These are phyloP conservation scores for Tylopilus subfusipes DNA, from an alignment of 768 basidiomycete genomes.

Conservation along the genomic window DNA sequence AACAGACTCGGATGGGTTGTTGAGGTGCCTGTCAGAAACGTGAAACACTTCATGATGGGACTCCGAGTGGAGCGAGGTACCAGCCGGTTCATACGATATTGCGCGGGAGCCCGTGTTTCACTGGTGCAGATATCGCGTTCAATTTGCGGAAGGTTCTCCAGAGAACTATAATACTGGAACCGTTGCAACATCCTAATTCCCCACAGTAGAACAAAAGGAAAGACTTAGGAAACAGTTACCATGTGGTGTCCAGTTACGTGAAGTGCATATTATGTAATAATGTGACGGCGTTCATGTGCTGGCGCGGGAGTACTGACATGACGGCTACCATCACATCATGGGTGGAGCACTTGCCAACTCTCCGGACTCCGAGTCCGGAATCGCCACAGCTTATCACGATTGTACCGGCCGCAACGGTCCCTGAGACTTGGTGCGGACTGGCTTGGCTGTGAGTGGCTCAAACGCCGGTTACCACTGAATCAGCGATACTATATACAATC, in stretches of 20 bases:
- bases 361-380: too few relatives aligned
- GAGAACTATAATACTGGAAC: neutral
- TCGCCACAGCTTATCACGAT: neutral
- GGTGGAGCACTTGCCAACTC: neutral
- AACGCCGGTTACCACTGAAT: neutral
- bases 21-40: neutral
- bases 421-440: neutral
- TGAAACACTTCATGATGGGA: neutral
- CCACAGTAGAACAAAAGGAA: neutral
- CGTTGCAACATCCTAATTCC: too few relatives aligned
- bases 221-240: too few relatives aligned
- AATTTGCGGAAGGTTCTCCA: neutral
- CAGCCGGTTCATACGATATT: neutral
- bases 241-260: neutral
- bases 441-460: neutral
- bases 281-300: neutral
- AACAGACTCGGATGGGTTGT: too few relatives aligned
- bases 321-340: neutral
- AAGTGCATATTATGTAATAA: too few relatives aligned
- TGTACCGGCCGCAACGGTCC: slow-evolving; percentile 4
- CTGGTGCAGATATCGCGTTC: neutral
- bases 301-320: neutral
- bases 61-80: neutral
- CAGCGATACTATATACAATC: slow-evolving; percentile 11
- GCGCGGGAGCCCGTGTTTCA: neutral